A percentile compares a stretch with the other conserved stretches of the same genome.
Conservation (phyloP, 768 basidiomycete species). For the Leccinum subgranulosum region DNA sequence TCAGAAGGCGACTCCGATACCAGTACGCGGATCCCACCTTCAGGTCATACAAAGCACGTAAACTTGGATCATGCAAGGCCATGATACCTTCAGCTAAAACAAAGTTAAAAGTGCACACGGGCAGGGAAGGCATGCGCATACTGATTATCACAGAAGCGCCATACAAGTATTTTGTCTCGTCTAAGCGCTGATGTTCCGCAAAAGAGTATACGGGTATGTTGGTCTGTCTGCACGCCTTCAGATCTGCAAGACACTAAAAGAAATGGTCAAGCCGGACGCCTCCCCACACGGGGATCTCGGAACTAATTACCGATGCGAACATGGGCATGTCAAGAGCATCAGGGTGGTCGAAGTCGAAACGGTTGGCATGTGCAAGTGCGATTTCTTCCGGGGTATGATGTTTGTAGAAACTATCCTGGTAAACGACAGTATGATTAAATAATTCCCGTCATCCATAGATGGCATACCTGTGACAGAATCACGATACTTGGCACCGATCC, state of each 20-base stretch:
- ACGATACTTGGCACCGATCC: slow-evolving; percentile 87
- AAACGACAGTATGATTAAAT: neutral
- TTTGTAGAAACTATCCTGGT: slow-evolving; percentile 93
- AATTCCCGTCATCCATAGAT: neutral
- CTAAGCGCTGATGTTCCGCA: slow-evolving; percentile 76
- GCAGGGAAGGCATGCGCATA: slow-evolving; percentile 26
- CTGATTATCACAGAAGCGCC: slow-evolving; percentile 91
- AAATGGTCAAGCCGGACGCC: neutral
- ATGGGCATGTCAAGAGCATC: slow-evolving; percentile 88
- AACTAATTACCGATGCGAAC: slow-evolving; percentile 65
- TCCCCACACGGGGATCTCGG: neutral
- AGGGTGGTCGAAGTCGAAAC: slow-evolving; percentile 88
- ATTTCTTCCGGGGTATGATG: slow-evolving; percentile 75
- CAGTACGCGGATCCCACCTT: slow-evolving; percentile 51
- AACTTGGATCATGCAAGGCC: slow-evolving; percentile 73
- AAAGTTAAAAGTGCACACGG: neutral
- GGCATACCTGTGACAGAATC: slow-evolving; percentile 78
- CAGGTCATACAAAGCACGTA: slow-evolving; percentile 86
- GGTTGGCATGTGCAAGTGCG: slow-evolving; percentile 74
- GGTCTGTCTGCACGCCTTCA: slow-evolving; percentile 79
- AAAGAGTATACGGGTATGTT: slow-evolving; percentile 97
- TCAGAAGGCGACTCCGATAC: neutral
- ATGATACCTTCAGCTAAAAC: slow-evolving; percentile 84
- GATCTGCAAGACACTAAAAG: slow-evolving; percentile 72
- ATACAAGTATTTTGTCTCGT: slow-evolving; percentile 84